Evolutionary conservation across 2,329 filamentous ascomycete species (phyloP).

Genomic region (Orbilia blumenaviensis): DNA sequence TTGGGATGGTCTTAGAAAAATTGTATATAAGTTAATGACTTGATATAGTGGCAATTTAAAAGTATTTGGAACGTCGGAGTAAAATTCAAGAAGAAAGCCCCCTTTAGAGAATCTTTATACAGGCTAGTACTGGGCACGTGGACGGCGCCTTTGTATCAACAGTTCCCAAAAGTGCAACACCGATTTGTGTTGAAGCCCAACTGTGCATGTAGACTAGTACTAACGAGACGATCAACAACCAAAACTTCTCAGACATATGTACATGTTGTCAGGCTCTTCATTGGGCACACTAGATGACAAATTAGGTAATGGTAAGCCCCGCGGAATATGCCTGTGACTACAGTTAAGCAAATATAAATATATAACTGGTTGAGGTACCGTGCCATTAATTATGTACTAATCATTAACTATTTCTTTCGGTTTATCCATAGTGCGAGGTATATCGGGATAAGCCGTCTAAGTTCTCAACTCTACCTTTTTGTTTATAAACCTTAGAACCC

Average conservation of each 20-base stretch:
- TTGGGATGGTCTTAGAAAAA: no score
- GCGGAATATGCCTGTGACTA: neutral
- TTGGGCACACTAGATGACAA: neutral
- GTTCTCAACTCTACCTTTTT: neutral
- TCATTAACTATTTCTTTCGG: constrained; percentile 8
- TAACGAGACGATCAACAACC: neutral
- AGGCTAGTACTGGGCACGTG: no score
- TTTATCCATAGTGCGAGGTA: neutral
- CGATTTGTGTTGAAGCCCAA: no score
- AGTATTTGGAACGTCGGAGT: no score
- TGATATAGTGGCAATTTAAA: no score
- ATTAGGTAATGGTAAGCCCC: neutral
- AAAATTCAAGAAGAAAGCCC: no score
- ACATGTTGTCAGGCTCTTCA: no score
- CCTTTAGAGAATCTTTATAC: no score
- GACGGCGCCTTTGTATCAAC: no score
- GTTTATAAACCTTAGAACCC: neutral
- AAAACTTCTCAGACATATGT: neutral
- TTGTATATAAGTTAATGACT: no score
- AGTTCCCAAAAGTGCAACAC: neutral
- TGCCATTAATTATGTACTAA: neutral
- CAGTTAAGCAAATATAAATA: neutral
- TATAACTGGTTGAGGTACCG: neutral
- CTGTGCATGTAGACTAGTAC: no score
- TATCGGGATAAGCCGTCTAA: neutral